Conservation (phyloP, 1,284 basidiomycete genomes). For the Golubevia pallescens region DNA sequence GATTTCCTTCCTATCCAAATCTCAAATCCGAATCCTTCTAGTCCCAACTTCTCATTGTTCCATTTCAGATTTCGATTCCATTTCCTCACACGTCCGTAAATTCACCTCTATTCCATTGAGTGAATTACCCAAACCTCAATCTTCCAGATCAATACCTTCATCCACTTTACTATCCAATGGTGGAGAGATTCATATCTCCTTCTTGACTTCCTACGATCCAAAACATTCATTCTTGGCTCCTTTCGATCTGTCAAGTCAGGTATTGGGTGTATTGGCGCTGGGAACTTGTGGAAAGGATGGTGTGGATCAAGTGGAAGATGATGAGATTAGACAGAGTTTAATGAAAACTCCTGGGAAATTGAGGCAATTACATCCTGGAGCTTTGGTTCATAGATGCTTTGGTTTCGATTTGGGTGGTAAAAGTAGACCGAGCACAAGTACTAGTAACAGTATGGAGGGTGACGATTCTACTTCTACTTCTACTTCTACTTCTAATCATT, state of each 20-base stretch:
- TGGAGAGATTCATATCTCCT: constrained; percentile 56
- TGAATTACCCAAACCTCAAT: not conserved
- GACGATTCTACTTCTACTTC: not conserved
- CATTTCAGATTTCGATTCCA: not conserved
- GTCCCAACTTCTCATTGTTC: constrained; percentile 25
- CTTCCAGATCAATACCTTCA: not conserved
- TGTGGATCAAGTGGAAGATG: too few species aligned
- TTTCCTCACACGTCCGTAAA: not conserved
- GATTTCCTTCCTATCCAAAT: constrained; percentile 30
- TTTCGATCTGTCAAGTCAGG: constrained; percentile 50
- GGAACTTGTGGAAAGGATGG: constrained; percentile 23
- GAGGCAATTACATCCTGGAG: constrained; percentile 42
- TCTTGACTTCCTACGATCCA: constrained; percentile 55
- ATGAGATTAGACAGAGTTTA: constrained; percentile 13
- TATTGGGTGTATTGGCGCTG: constrained; percentile 53
- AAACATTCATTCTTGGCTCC: constrained; percentile 55
- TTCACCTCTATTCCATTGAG: not conserved
- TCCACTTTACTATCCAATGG: constrained; percentile 8
- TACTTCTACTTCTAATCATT: constrained; percentile 1
- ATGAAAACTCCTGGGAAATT: constrained; percentile 34
- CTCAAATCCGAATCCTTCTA: constrained; percentile 52
- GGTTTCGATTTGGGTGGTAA: constrained; percentile 42
- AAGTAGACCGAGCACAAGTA: not conserved
- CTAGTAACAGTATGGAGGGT: constrained; percentile 14
- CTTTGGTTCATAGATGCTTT: constrained; percentile 52